These are phyloP conservation scores for Podosphaera xanthii DNA, from an alignment of 2,329 filamentous ascomycete genomes.

Conservation along the genomic window DNA sequence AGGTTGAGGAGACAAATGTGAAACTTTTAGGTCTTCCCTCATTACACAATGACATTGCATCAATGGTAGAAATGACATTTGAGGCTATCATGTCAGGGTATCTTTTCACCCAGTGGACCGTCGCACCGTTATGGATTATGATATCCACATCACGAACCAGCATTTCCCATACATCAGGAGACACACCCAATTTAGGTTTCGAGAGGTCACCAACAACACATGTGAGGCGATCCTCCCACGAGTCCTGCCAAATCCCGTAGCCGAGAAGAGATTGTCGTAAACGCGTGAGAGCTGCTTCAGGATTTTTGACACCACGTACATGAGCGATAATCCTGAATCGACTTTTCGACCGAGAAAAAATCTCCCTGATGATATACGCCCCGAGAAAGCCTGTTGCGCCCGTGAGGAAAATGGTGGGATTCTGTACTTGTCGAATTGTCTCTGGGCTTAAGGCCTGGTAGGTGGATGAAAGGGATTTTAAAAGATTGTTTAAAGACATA, in stretches of 20 bases:
- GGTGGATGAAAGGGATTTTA: constrained; percentile 18
- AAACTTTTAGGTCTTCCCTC: constrained; percentile 57
- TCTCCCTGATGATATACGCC: constrained; percentile 52
- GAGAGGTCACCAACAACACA: constrained; percentile 53
- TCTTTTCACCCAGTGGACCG: constrained; percentile 59
- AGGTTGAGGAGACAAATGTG: constrained; percentile 64
- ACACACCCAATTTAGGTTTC: constrained; percentile 51
- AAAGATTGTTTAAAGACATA: constrained; percentile 19
- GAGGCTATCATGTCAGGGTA: constrained; percentile 49
- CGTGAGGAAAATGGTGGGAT: constrained; percentile 52
- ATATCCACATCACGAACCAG: constrained; percentile 46
- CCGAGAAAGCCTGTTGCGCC: constrained; percentile 83
- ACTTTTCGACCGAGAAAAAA: constrained; percentile 37
- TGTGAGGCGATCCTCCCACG: constrained; percentile 41
- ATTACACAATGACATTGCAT: constrained; percentile 53
- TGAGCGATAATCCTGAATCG: constrained; percentile 46
- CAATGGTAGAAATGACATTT: constrained; percentile 67
- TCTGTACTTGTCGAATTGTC: constrained; percentile 13
- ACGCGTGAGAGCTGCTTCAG: constrained; percentile 35
- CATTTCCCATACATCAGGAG: constrained; percentile 37
- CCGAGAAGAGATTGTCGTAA: constrained; percentile 44
- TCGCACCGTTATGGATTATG: constrained; percentile 63
- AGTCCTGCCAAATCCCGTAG: constrained; percentile 57
- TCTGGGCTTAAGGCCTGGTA: constrained; percentile 17
- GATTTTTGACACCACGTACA: constrained; percentile 41